Conservation (phyloP, 495 filamentous ascomycete species). For the Lepidopterella palustris region DNA sequence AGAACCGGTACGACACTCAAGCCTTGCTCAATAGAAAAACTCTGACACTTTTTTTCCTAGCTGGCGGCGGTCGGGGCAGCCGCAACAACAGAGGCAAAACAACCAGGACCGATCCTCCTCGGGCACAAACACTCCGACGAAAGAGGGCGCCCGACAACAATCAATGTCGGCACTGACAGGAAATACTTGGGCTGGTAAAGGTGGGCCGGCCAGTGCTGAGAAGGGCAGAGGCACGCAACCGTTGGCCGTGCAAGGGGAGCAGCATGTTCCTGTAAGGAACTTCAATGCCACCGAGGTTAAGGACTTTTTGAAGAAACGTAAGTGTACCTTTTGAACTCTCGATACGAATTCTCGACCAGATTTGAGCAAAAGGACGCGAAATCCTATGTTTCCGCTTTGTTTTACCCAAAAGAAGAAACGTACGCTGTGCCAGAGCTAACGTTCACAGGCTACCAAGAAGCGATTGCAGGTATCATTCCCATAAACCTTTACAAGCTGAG, state of each 20-base stretch:
- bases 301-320: slow-evolving; percentile 29
- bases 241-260: slow-evolving; percentile 9
- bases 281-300: slow-evolving; percentile 28
- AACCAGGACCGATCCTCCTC: slow-evolving; percentile 11
- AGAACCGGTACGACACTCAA: slow-evolving; percentile 22
- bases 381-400: neutral
- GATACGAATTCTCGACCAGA: neutral
- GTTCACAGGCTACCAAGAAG: slow-evolving; percentile 3
- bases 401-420: no score
- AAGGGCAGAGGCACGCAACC: slow-evolving; percentile 2
- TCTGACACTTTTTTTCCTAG: neutral
- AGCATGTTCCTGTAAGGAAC: slow-evolving; percentile 22
- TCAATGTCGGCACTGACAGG: slow-evolving; percentile 15
- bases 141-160: slow-evolving; percentile 16
- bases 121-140: slow-evolving; percentile 24
- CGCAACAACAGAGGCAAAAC: slow-evolving; percentile 10
- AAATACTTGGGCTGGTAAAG: slow-evolving; percentile 24
- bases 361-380: neutral
- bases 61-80: slow-evolving; percentile 17
- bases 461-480: slow-evolving; percentile 4
- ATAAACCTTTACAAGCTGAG: slow-evolving; percentile 6
- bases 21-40: neutral
- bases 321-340: neutral
- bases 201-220: slow-evolving; percentile 9
- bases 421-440: no score